phyloP scores from a whole-genome alignment of 805 yeast genomes.

The Metschnikowia cubensis region DNA sequence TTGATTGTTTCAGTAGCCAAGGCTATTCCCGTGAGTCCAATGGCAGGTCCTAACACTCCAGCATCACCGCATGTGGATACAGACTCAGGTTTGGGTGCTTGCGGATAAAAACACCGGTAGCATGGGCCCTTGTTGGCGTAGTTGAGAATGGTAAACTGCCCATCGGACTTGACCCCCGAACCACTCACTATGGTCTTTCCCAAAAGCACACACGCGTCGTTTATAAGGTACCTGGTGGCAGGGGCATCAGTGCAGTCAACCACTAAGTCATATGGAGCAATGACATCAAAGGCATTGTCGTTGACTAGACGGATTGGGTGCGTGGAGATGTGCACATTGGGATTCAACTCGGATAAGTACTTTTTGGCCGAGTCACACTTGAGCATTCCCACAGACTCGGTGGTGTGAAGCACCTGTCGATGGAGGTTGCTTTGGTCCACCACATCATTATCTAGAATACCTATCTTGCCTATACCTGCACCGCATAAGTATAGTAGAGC shows the following conservation, averaged over 20 bases:
- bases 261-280: slow-evolving; percentile 66
- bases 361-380: slow-evolving; percentile 78
- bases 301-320: slow-evolving; percentile 50
- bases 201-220: slow-evolving; percentile 72
- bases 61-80: slow-evolving; percentile 88
- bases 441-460: slow-evolving; percentile 80
- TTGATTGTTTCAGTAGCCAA: slow-evolving; percentile 89
- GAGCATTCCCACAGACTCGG: slow-evolving; percentile 58
- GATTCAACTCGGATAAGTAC: slow-evolving; percentile 57
- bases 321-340: slow-evolving; percentile 53
- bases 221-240: slow-evolving; percentile 75
- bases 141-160: slow-evolving; percentile 78
- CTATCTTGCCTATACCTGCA: slow-evolving; percentile 81
- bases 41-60: slow-evolving; percentile 94
- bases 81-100: slow-evolving; percentile 80
- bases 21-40: slow-evolving; percentile 82
- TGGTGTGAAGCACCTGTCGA: slow-evolving; percentile 79
- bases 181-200: slow-evolving; percentile 82
- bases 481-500: slow-evolving; percentile 80
- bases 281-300: slow-evolving; percentile 58
- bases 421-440: slow-evolving; percentile 87
- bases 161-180: slow-evolving; percentile 87
- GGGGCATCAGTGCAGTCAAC: slow-evolving; percentile 97
- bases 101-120: slow-evolving; percentile 88
- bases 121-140: slow-evolving; percentile 75